phyloP scores from a whole-genome alignment of 305 asterid species.

The Fraxinus angustifolia region DNA sequence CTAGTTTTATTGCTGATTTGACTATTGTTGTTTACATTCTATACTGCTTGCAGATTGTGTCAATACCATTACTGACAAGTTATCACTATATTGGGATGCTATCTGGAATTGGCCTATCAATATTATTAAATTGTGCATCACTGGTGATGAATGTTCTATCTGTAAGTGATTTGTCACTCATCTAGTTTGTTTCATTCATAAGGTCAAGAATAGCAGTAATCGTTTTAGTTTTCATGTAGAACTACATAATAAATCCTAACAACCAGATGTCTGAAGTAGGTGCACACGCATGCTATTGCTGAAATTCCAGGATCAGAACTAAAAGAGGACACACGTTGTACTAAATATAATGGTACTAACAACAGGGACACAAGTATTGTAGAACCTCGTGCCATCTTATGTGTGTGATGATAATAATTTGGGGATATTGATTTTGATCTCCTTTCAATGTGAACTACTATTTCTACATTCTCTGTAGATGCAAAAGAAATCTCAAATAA shows the following conservation, averaged over 20 bases:
- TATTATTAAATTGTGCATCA: slow-evolving; percentile 28
- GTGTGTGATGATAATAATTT: background rate
- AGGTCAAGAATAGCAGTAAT: background rate
- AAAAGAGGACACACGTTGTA: background rate
- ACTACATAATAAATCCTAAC: background rate
- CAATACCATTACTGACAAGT: slow-evolving; percentile 52
- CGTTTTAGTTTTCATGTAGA: background rate
- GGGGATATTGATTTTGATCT: background rate
- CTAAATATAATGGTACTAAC: background rate
- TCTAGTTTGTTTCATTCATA: background rate
- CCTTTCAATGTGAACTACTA: background rate
- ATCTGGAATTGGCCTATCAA: slow-evolving; percentile 23
- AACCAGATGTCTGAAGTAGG: background rate
- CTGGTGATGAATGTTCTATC: slow-evolving; percentile 42
- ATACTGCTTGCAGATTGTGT: slow-evolving; percentile 43
- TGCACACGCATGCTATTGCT: background rate
- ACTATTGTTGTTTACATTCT: background rate
- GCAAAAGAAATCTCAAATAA: background rate
- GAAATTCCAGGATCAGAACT: background rate
- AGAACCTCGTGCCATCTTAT: background rate
- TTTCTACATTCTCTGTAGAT: background rate
- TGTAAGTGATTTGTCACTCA: slow-evolving; percentile 37
- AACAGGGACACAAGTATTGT: background rate
- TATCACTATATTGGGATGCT: slow-evolving; percentile 32
- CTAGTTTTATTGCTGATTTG: background rate